A percentile compares a stretch with the other conserved stretches of the same genome.
These are phyloP conservation scores for Aspergillus fijiensis DNA, from an alignment of 2,329 filamentous ascomycete species.

Conservation along the genomic window DNA sequence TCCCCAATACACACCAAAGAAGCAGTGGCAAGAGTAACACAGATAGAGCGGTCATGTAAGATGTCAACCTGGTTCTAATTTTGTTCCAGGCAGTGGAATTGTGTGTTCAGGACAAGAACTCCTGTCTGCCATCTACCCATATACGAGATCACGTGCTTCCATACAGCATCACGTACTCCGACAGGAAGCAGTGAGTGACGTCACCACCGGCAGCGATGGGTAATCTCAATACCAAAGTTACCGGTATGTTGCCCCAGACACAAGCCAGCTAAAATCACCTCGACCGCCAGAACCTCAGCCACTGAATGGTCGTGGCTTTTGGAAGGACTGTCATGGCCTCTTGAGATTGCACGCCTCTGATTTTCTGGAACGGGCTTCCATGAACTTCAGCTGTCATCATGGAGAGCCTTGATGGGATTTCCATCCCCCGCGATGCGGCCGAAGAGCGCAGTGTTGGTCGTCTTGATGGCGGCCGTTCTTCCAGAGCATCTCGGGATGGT, in stretches of 20 bases:
- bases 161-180: background rate
- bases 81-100: too few species aligned
- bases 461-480: slow-evolving; percentile 22
- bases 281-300: background rate
- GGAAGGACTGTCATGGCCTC: background rate
- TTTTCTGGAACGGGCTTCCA: background rate
- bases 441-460: slow-evolving; percentile 21
- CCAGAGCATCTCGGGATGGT: slow-evolving; percentile 20
- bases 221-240: slow-evolving; percentile 1
- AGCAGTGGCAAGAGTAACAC: background rate
- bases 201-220: background rate
- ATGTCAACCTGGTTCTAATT: background rate
- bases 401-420: slow-evolving; percentile 43
- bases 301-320: background rate
- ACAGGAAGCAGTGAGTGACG: background rate
- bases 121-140: background rate
- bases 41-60: background rate
- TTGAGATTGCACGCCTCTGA: background rate
- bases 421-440: slow-evolving; percentile 26
- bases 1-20: background rate
- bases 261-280: background rate
- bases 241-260: background rate
- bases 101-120: too few species aligned
- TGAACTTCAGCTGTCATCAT: slow-evolving; percentile 21
- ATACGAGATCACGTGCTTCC: background rate